Percentiles rank a stretch among this genome's conserved stretches.
phyloP scores from a whole-genome alignment of 2,329 filamentous ascomycete species.

The Trichoderma sp. region DNA sequence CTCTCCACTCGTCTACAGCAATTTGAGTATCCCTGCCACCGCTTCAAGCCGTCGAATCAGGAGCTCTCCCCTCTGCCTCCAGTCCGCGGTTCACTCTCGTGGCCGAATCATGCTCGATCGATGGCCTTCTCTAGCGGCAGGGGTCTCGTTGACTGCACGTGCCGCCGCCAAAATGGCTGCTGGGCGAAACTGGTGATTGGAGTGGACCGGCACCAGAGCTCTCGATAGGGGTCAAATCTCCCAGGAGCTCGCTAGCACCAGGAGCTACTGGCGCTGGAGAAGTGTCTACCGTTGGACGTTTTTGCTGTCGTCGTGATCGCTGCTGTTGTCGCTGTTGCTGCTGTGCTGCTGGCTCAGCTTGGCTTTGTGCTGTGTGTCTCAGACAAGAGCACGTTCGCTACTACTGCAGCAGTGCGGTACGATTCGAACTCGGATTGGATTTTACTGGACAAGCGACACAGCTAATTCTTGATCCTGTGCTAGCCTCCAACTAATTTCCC shows the following conservation, averaged over 20 bases:
- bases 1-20: conserved; percentile 4
- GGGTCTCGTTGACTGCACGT: conserved; percentile 6
- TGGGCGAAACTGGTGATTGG: conserved; percentile 11
- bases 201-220: conserved; percentile 17
- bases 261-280: neutral
- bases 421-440: neutral
- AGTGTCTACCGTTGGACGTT: neutral
- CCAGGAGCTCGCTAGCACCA: conserved; percentile 3
- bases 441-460: neutral
- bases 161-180: neutral
- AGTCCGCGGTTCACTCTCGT: conserved; percentile 3
- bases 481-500: conserved; percentile 18
- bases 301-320: neutral
- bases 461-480: conserved; percentile 16
- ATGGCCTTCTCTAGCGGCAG: conserved; percentile 17
- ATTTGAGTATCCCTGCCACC: conserved; percentile 8
- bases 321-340: neutral
- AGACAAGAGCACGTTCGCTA: neutral
- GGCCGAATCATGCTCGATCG: conserved; percentile 20
- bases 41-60: conserved; percentile 15
- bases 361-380: neutral
- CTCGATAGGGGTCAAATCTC: conserved; percentile 26
- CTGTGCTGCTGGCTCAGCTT: conserved; percentile 7
- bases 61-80: conserved; percentile 7
- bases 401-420: too few species aligned